phyloP scores from a whole-genome alignment of 2,329 filamentous ascomycete genomes.

The Akanthomyces dipterigenus region DNA sequence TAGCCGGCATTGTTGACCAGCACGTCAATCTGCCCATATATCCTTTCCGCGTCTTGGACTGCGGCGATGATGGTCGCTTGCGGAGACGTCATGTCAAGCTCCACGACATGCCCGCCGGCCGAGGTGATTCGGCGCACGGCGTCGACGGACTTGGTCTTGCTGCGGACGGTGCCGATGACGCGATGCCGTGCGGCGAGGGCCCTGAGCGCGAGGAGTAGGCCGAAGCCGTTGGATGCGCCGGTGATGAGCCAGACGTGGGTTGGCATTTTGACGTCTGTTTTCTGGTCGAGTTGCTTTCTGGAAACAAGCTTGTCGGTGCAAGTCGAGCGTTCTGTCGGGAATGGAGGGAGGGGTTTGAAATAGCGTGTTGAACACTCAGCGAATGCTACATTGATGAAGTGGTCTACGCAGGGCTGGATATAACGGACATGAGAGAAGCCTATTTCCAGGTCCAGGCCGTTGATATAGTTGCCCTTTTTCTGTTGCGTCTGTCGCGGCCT shows the following conservation, averaged over 20 bases:
- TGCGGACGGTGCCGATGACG: slow-evolving; percentile 42
- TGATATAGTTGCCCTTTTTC: neutral
- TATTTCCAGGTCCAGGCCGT: neutral
- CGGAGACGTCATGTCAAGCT: slow-evolving; percentile 18
- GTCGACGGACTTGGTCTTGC: slow-evolving; percentile 16
- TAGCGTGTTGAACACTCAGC: neutral
- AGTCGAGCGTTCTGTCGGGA: neutral
- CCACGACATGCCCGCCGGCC: slow-evolving; percentile 22
- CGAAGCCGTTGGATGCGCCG: slow-evolving; percentile 40
- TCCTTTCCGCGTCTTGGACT: slow-evolving; percentile 17
- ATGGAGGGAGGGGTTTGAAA: neutral
- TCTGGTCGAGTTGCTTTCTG: too few species aligned
- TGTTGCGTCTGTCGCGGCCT: neutral
- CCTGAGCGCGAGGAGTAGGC: slow-evolving; percentile 35
- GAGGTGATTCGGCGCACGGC: slow-evolving; percentile 14
- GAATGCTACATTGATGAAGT: neutral
- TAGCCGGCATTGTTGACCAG: slow-evolving; percentile 47
- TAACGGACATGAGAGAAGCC: neutral
- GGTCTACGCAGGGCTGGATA: neutral
- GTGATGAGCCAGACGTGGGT: slow-evolving; percentile 41
- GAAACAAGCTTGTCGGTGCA: neutral
- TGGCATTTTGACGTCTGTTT: neutral
- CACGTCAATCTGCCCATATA: slow-evolving; percentile 35
- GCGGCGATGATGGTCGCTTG: slow-evolving; percentile 14
- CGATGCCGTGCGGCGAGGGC: slow-evolving; percentile 36